Conservation (phyloP, 169 alveolate species). For the Cryptosporidium canis region DNA sequence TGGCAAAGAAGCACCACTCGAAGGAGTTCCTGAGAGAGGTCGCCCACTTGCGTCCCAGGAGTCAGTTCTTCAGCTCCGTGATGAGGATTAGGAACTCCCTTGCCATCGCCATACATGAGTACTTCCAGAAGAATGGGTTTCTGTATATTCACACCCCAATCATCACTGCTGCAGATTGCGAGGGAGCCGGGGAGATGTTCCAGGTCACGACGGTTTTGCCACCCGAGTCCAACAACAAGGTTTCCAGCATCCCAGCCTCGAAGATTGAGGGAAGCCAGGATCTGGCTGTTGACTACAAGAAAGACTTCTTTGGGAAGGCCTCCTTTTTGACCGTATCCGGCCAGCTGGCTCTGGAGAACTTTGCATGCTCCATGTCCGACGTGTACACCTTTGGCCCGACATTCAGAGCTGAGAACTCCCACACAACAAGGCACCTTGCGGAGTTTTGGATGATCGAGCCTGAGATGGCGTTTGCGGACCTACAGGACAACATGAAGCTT, state of each 20-base stretch:
- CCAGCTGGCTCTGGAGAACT: conserved; percentile 94
- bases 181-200: conserved; percentile 99
- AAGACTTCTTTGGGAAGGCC: conserved; percentile 95
- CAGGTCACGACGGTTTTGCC: conserved; percentile 93
- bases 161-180: conserved; percentile 99
- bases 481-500: conserved; percentile 92
- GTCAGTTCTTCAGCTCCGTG: conserved; percentile 93
- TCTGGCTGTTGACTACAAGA: conserved; percentile 84
- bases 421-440: conserved; percentile 96
- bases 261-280: conserved; percentile 70
- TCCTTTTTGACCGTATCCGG: conserved; percentile 98
- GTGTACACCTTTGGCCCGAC: conserved; percentile 99
- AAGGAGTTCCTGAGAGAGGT: conserved; percentile 93
- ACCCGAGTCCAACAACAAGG: background rate
- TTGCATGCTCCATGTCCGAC: conserved; percentile 94
- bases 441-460: conserved; percentile 99
- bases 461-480: conserved; percentile 95
- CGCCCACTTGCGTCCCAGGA: conserved; percentile 97
- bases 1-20: conserved; percentile 93
- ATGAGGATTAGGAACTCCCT: conserved; percentile 93
- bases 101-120: conserved; percentile 95
- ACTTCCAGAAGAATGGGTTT: conserved; percentile 94
- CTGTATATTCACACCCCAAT: conserved; percentile 97
- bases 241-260: background rate
- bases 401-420: conserved; percentile 99